Percentiles rank a stretch among this genome's conserved stretches.
Evolutionary conservation across 2,329 filamentous ascomycete species (phyloP).

Genomic region (Cordyceps javanica): DNA sequence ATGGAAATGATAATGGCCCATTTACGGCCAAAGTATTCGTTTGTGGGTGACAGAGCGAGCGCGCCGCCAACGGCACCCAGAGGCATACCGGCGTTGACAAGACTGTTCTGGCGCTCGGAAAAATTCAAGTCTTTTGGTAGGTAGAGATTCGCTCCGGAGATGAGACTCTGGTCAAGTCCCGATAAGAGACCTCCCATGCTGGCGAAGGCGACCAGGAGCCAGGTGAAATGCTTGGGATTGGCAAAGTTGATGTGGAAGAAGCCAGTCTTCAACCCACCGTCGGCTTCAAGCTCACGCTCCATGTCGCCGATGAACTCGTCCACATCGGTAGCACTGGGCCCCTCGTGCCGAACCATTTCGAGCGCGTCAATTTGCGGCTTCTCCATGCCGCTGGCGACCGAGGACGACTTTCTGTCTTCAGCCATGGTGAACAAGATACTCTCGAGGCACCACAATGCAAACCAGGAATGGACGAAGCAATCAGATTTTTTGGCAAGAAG

Average conservation of each 20-base stretch:
- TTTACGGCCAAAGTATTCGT: constrained; percentile 61
- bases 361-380: constrained; percentile 29
- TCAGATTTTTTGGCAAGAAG: not conserved
- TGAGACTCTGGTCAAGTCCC: constrained; percentile 66
- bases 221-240: constrained; percentile 60
- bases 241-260: constrained; percentile 53
- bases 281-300: constrained; percentile 33
- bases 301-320: constrained; percentile 35
- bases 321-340: constrained; percentile 25
- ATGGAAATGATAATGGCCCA: constrained; percentile 65
- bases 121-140: constrained; percentile 54
- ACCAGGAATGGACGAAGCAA: too few species aligned
- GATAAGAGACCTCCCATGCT: constrained; percentile 69
- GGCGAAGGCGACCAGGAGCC: constrained; percentile 63
- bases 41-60: constrained; percentile 57
- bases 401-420: constrained; percentile 3
- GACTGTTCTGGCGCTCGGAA: constrained; percentile 49
- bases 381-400: constrained; percentile 2
- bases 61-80: constrained; percentile 66
- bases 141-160: constrained; percentile 64
- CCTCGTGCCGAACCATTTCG: constrained; percentile 29
- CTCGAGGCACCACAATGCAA: not conserved
- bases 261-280: constrained; percentile 27
- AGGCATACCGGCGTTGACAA: constrained; percentile 66
- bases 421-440: not conserved